Conservation (phyloP, 169 alveolate species). For the Nephromyces sp. region DNA sequence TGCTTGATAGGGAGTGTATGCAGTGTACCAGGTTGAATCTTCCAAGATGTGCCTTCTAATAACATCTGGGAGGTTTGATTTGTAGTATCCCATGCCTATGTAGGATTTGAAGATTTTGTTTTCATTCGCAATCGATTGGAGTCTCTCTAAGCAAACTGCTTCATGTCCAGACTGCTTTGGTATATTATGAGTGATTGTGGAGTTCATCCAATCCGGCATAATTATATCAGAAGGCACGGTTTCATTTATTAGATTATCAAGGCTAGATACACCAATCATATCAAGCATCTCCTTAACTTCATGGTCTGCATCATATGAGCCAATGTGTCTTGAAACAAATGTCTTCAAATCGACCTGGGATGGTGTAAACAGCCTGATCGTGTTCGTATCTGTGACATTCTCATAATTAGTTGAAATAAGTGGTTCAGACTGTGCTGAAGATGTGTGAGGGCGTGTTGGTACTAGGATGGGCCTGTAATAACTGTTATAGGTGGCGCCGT, state of each 20-base stretch:
- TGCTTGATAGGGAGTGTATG: slow-evolving; percentile 80
- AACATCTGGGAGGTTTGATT: slow-evolving; percentile 55
- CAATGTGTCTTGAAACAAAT: no score
- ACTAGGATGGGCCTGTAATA: no score
- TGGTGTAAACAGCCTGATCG: no score
- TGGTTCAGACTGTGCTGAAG: no score
- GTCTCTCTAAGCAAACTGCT: neutral
- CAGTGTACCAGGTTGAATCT: slow-evolving; percentile 73
- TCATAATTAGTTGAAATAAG: no score
- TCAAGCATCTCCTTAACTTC: slow-evolving; percentile 7
- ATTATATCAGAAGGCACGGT: slow-evolving; percentile 2
- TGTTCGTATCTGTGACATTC: no score
- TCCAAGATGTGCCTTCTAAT: slow-evolving; percentile 56
- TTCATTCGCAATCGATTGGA: neutral
- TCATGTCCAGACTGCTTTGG: slow-evolving; percentile 1
- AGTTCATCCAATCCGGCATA: neutral
- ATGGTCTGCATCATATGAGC: neutral
- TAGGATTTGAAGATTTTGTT: slow-evolving; percentile 30
- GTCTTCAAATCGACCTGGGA: no score
- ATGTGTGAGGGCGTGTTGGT: no score
- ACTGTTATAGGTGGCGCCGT: no score
- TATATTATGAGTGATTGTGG: neutral
- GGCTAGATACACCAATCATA: neutral
- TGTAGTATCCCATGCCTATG: slow-evolving; percentile 62
- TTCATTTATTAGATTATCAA: neutral